These are phyloP conservation scores for Pseudogymnoascus sp. DNA, from an alignment of 2,329 filamentous ascomycete genomes.

Conservation along the genomic window DNA sequence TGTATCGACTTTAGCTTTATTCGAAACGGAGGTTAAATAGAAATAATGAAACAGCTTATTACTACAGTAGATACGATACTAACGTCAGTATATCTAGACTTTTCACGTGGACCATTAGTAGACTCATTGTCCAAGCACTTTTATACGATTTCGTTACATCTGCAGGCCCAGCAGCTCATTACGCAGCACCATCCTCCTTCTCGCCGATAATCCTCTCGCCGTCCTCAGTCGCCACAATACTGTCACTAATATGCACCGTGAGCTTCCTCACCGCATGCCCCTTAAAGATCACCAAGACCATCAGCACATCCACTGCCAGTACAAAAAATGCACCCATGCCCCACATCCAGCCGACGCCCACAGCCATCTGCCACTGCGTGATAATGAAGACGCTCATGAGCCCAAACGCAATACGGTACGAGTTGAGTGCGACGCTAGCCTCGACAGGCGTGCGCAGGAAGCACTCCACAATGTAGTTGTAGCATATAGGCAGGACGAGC, in stretches of 20 bases:
- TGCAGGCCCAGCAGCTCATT: not conserved
- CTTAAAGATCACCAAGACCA: conserved; percentile 26
- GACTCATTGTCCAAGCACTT: not conserved
- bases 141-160: not conserved
- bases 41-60: not conserved
- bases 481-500: conserved; percentile 24
- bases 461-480: conserved; percentile 23
- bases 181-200: not conserved
- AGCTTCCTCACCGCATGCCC: conserved; percentile 21
- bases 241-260: conserved; percentile 11
- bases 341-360: conserved; percentile 33
- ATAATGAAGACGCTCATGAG: conserved; percentile 34
- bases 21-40: not conserved
- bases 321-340: conserved; percentile 35
- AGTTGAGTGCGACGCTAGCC: conserved; percentile 28
- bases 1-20: not conserved
- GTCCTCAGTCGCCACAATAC: conserved; percentile 22
- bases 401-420: conserved; percentile 31
- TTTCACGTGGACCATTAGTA: not conserved
- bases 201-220: conserved; percentile 17
- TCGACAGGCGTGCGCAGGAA: conserved; percentile 33
- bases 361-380: conserved; percentile 29
- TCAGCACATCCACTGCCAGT: conserved; percentile 21
- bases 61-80: not conserved
- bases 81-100: not conserved